Conservation (phyloP, 208 protist genomes). For the Trichomonas tenax region DNA sequence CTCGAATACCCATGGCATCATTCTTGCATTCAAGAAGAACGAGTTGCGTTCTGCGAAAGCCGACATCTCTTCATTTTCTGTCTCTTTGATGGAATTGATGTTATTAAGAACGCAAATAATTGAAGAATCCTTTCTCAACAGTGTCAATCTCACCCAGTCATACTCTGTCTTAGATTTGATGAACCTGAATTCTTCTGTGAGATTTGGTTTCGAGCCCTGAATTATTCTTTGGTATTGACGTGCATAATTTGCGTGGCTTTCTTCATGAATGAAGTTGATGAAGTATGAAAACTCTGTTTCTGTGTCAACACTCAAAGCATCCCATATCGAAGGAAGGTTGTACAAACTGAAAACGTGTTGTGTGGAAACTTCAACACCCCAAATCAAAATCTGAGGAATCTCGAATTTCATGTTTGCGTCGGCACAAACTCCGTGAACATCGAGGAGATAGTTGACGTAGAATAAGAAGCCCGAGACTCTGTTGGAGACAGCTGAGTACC, state of each 20-base stretch:
- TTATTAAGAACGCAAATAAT: background rate
- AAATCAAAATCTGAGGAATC: background rate
- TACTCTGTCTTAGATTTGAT: background rate
- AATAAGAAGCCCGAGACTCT: background rate
- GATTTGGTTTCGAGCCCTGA: background rate
- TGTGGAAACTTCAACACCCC: background rate
- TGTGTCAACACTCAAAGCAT: background rate
- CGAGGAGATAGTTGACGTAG: background rate
- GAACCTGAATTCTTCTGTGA: background rate
- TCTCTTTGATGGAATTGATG: background rate
- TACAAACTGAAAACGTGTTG: background rate
- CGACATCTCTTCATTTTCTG: background rate
- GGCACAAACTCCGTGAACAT: background rate
- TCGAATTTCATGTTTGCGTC: background rate
- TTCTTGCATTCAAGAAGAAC: background rate
- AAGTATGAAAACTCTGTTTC: background rate
- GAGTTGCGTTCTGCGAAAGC: background rate
- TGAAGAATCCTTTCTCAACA: background rate
- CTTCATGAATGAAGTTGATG: background rate
- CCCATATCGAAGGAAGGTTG: background rate
- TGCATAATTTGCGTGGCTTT: background rate
- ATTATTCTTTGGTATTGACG: background rate
- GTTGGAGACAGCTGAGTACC: background rate
- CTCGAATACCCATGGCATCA: background rate
- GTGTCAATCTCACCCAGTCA: background rate